Conservation (phyloP, 2,329 filamentous ascomycete genomes). For the Fusarium sp. region DNA sequence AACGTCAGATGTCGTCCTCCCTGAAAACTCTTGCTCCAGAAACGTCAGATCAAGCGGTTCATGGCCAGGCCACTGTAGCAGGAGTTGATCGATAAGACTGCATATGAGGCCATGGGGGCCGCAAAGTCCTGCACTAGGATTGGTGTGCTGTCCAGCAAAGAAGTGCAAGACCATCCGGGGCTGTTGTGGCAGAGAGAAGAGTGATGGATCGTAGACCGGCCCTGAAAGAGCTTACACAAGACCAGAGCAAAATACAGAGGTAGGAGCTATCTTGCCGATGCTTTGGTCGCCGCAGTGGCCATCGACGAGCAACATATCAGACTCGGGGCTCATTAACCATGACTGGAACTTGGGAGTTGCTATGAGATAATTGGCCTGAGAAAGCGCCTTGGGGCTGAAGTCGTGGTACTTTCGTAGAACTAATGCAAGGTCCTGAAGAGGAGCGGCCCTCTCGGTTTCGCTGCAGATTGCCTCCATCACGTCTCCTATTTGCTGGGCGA, state of each 20-base stretch:
- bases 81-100: background rate
- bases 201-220: background rate
- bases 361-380: background rate
- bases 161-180: background rate
- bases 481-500: background rate
- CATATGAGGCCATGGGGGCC: background rate
- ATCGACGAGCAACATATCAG: background rate
- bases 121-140: background rate
- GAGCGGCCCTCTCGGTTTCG: background rate
- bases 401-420: background rate
- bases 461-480: background rate
- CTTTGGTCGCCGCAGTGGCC: background rate
- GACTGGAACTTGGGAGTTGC: background rate
- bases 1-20: background rate
- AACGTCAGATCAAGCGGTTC: background rate
- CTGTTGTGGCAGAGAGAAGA: background rate
- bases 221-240: background rate
- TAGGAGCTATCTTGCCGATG: background rate
- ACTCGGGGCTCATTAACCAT: background rate
- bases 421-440: background rate
- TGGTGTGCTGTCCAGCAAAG: background rate
- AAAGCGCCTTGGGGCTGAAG: background rate
- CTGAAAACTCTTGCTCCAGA: background rate
- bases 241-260: background rate
- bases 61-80: background rate